phyloP scores from a whole-genome alignment of 2,329 filamentous ascomycete species.

The Magnaporthiopsis rhizophila region DNA sequence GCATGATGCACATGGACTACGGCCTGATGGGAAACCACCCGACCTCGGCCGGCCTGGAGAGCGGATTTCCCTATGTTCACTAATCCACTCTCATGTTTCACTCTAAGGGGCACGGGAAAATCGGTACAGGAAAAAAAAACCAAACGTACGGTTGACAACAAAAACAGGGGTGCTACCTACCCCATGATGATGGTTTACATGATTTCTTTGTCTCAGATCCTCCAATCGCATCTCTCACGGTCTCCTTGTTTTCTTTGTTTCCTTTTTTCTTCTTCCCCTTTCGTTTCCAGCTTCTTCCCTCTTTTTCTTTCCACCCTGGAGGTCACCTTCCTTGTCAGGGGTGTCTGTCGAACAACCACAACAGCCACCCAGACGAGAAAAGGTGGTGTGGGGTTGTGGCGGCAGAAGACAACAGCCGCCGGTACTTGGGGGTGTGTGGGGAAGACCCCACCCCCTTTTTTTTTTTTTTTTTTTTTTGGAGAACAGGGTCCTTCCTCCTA shows the following conservation, averaged over 20 bases:
- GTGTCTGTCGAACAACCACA: neutral
- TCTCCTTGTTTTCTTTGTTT: neutral
- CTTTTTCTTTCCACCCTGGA: neutral
- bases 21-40: slow-evolving; percentile 27
- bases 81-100: slow-evolving; percentile 12
- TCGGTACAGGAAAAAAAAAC: too few species aligned
- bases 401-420: neutral
- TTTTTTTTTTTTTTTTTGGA: too few species aligned
- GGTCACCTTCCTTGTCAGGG: neutral
- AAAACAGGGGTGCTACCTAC: neutral
- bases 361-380: neutral
- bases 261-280: neutral
- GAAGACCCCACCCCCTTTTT: neutral
- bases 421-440: neutral
- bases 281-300: neutral
- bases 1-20: slow-evolving; percentile 29
- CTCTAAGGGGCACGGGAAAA: neutral
- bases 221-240: too few species aligned
- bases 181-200: neutral
- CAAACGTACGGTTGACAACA: neutral
- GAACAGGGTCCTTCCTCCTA: too few species aligned
- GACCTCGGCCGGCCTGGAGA: slow-evolving; percentile 27
- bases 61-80: slow-evolving; percentile 34
- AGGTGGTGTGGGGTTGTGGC: neutral
- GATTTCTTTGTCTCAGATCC: too few species aligned